Percentiles rank a stretch among this genome's conserved stretches.
phyloP scores from a whole-genome alignment of 2,329 filamentous ascomycete genomes.

The Paecilomyces dactylethromorphus region DNA sequence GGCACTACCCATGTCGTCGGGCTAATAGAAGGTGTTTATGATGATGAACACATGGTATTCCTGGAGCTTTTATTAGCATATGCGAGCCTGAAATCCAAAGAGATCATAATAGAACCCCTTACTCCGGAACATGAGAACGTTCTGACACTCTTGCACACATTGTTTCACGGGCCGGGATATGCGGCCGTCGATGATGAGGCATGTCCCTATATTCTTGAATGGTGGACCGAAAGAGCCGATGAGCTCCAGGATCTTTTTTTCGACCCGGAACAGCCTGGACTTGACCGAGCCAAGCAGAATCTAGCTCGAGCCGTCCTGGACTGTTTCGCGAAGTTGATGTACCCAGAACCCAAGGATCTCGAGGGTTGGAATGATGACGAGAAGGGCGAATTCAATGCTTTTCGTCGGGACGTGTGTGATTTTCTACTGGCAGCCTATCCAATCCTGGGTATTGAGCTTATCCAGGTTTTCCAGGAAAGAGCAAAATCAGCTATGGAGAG shows the following conservation, averaged over 20 bases:
- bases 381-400: conserved; percentile 34
- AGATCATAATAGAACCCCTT: conserved; percentile 23
- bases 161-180: conserved; percentile 35
- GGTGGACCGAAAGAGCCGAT: conserved; percentile 36
- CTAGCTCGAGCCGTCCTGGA: conserved; percentile 34
- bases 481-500: conserved; percentile 25
- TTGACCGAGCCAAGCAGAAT: conserved; percentile 29
- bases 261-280: conserved; percentile 16
- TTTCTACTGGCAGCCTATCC: conserved; percentile 39
- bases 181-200: conserved; percentile 34
- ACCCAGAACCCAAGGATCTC: conserved; percentile 25
- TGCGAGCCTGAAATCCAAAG: conserved; percentile 21
- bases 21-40: conserved; percentile 29
- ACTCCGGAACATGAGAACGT: conserved; percentile 26
- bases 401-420: conserved; percentile 40
- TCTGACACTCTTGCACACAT: conserved; percentile 28
- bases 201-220: conserved; percentile 32
- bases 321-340: conserved; percentile 37
- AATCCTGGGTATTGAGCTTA: conserved; percentile 35
- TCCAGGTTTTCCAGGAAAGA: conserved; percentile 34
- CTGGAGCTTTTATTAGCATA: conserved; percentile 35
- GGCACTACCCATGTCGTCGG: conserved; percentile 25
- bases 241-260: conserved; percentile 26
- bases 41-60: conserved; percentile 31
- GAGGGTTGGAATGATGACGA: conserved; percentile 38